A percentile compares a stretch with the other conserved stretches of the same genome.
Conservation (phyloP, 768 basidiomycete species). For the Naematelia encephala region DNA sequence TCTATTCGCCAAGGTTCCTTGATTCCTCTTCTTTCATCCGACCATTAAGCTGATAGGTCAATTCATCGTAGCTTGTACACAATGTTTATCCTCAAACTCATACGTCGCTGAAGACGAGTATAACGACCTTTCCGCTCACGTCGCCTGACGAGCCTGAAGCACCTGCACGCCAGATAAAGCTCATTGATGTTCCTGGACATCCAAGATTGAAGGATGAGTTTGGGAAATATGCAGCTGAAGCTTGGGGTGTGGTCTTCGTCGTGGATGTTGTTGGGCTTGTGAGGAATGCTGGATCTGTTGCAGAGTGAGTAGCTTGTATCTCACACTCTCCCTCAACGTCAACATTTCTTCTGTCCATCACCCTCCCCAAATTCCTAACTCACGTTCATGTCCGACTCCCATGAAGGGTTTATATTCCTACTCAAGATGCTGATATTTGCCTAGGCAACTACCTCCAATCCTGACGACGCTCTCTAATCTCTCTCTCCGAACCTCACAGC, state of each 20-base stretch:
- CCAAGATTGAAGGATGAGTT: constrained; percentile 39
- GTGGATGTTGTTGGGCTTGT: constrained; percentile 41
- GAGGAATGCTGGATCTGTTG: constrained; percentile 36
- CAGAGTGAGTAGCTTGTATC: constrained; percentile 42
- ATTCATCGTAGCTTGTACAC: constrained; percentile 33
- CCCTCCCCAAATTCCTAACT: background rate
- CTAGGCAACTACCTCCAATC: constrained; percentile 39
- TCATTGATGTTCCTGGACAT: constrained; percentile 48
- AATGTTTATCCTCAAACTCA: constrained; percentile 34
- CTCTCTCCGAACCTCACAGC: constrained; percentile 11
- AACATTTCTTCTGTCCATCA: background rate
- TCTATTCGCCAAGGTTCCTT: constrained; percentile 42
- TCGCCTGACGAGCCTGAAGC: constrained; percentile 12
- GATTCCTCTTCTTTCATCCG: background rate
- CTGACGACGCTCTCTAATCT: constrained; percentile 34
- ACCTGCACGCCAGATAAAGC: constrained; percentile 14
- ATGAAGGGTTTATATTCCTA: no score
- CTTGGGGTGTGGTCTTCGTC: constrained; percentile 42
- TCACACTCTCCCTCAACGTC: no score
- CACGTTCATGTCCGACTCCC: background rate
- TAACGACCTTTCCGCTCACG: constrained; percentile 28
- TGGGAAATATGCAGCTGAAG: constrained; percentile 27
- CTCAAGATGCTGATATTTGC: constrained; percentile 8
- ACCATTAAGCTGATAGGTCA: background rate
- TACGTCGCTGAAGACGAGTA: constrained; percentile 36